phyloP scores from a whole-genome alignment of 257 asterid species.

The Fraxinus excelsior region DNA sequence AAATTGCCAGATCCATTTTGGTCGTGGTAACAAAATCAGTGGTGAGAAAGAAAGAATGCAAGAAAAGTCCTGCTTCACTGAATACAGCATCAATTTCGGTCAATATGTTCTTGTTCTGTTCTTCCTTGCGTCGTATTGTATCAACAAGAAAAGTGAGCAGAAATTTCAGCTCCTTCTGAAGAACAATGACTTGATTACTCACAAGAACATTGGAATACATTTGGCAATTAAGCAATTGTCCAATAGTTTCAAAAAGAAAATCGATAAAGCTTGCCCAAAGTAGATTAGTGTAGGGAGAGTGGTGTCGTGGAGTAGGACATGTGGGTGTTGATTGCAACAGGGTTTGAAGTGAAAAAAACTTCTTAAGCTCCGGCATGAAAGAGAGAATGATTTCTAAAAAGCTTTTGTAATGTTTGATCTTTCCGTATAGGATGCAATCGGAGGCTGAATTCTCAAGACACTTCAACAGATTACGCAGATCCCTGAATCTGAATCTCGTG shows the following conservation, averaged over 20 bases:
- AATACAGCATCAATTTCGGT: background rate
- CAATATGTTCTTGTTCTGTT: background rate
- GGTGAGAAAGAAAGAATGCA: background rate
- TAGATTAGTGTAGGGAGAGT: no score
- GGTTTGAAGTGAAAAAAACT: background rate
- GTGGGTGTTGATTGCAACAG: no score
- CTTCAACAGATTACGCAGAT: background rate
- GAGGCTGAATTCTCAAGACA: background rate
- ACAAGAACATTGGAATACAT: background rate
- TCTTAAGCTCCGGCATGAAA: conserved; percentile 3
- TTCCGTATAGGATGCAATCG: background rate
- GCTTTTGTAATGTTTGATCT: background rate
- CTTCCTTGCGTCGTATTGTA: no score
- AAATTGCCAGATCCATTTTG: background rate
- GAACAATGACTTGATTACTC: background rate
- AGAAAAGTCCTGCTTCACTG: background rate
- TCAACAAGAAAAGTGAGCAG: background rate
- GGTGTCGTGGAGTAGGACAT: no score
- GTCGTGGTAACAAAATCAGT: background rate
- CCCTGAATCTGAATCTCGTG: no score
- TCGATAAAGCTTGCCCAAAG: background rate
- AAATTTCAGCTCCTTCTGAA: conserved; percentile 11
- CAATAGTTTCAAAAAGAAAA: background rate
- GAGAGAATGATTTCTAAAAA: conserved; percentile 1
- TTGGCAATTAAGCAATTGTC: background rate